These are phyloP conservation scores for Soucietia sequanensis DNA, from an alignment of 805 yeast genomes.

Conservation along the genomic window DNA sequence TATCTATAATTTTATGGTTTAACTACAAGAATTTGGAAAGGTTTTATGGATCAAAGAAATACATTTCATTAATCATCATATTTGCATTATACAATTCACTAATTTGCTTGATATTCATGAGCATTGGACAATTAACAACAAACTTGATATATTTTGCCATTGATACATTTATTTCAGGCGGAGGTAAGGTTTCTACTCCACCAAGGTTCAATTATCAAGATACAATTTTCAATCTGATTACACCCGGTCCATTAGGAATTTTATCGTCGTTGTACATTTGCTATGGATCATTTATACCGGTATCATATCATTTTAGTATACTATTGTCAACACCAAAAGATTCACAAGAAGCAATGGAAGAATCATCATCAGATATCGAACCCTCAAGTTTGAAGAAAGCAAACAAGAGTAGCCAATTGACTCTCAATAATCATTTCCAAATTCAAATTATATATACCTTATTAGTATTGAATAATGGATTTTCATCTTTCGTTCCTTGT, in stretches of 20 bases:
- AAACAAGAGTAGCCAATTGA: conserved; percentile 14
- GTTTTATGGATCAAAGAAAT: conserved; percentile 54
- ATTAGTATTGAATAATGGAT: conserved; percentile 38
- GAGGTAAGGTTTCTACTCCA: not conserved
- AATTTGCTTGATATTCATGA: conserved; percentile 35
- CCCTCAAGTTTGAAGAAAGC: too few relatives aligned
- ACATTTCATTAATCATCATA: conserved; percentile 45
- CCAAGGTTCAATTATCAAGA: conserved; percentile 13
- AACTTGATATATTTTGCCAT: conserved; percentile 41
- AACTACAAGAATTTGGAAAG: conserved; percentile 58
- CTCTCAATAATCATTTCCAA: conserved; percentile 38
- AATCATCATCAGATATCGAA: too few relatives aligned
- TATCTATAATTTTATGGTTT: conserved; percentile 46
- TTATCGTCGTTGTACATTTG: conserved; percentile 40
- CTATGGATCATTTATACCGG: conserved; percentile 32
- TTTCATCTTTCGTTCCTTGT: conserved; percentile 33
- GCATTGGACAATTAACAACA: conserved; percentile 38
- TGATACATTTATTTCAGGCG: conserved; percentile 19
- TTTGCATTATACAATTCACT: conserved; percentile 49
- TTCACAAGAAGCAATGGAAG: conserved; percentile 1
- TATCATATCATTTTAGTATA: conserved; percentile 35
- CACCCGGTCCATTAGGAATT: conserved; percentile 42
- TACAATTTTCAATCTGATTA: conserved; percentile 32
- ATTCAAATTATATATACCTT: conserved; percentile 36
- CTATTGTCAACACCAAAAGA: conserved; percentile 20